Base-by-base conservation (phyloP, 306 rosid species). In the Lathyrus tuberosus region DNA sequence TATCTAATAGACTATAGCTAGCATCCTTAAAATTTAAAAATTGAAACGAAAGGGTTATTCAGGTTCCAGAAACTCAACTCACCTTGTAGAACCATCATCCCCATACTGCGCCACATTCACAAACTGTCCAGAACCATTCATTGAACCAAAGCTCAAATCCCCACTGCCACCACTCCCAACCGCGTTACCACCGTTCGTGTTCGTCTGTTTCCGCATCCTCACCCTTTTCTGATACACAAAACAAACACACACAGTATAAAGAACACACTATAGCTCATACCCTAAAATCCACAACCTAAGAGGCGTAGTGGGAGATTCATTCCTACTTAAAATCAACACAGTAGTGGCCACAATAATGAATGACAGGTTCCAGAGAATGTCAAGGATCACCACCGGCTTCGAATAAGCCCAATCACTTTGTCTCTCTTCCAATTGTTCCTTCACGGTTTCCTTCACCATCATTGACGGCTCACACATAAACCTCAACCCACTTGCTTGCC, bases 331-430 rank as follows among this genome's bases (percentile, higher is more conserved):
- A 61, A 86, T 24, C 76, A 94, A 64, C 2, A 89, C 82, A 12
- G 88, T 65, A 11, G 78, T 84, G 2, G 91, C 92, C 2, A 84
- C 91, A 11, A 82, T 65, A 9, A 94, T 87, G 60, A 94, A 90
- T 0, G 87, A 87, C 40, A 94, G 79, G 71, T 94, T 94, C 98
- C 98, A 94, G 4, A 94, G 73, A 69, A 94, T 47, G 28, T 94
- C 97, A 7, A 94, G 85, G 3, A 91, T 20, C 0, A 20, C 22
- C 2, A 88, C 88, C 10, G 96, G 98, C 81, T 88, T 94, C 26
- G 98, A 94, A 62, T 90, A 90, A 11, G 98, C 98, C 98, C 98
- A 94, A 83, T 94, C 98, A 79, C 92, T 90, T 82, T 94, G 97
- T 35, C 95, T 43, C 89, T 88, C 97, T 80, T 94, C 97, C 78